Conservation (phyloP, 2,329 filamentous ascomycete genomes). For the Cladosporium austrohemisphaericum region DNA sequence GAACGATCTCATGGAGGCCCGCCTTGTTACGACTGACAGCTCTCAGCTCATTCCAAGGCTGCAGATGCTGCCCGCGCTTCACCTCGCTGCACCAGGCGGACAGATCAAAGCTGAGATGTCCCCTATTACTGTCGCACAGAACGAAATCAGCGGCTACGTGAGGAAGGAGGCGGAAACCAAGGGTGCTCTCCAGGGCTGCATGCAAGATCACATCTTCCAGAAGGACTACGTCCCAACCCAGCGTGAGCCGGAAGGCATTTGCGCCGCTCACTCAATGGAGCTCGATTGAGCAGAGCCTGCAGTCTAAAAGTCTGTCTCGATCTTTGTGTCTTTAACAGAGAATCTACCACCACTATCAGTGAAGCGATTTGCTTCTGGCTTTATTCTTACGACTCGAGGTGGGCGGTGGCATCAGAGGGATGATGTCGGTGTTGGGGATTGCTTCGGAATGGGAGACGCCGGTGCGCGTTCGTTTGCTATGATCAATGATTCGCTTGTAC, state of each 20-base stretch:
- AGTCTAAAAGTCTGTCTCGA: neutral
- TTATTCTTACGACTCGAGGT: no score
- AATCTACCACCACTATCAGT: neutral
- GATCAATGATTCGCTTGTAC: slow-evolving; percentile 15
- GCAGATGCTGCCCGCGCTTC: slow-evolving; percentile 32
- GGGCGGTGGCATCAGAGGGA: neutral
- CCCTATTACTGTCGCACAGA: slow-evolving; percentile 27
- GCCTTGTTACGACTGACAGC: slow-evolving; percentile 39
- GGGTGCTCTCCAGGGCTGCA: neutral
- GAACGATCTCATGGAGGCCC: slow-evolving; percentile 46
- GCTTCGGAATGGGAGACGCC: slow-evolving; percentile 2
- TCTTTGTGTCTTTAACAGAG: neutral
- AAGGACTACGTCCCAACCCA: neutral
- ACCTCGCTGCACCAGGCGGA: slow-evolving; percentile 33
- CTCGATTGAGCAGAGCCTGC: slow-evolving; percentile 24
- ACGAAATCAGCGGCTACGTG: slow-evolving; percentile 21
- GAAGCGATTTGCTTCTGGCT: neutral
- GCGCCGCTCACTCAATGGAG: slow-evolving; percentile 33
- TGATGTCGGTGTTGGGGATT: neutral
- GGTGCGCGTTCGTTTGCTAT: slow-evolving; percentile 11
- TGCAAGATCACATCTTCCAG: slow-evolving; percentile 3
- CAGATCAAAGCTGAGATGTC: slow-evolving; percentile 30
- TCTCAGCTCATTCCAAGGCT: slow-evolving; percentile 32
- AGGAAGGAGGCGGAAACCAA: slow-evolving; percentile 18
- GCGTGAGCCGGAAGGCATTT: slow-evolving; percentile 20